Base-by-base conservation (phyloP, 1,139 yeast species). In the Suzukiozyma palmioleophila region DNA sequence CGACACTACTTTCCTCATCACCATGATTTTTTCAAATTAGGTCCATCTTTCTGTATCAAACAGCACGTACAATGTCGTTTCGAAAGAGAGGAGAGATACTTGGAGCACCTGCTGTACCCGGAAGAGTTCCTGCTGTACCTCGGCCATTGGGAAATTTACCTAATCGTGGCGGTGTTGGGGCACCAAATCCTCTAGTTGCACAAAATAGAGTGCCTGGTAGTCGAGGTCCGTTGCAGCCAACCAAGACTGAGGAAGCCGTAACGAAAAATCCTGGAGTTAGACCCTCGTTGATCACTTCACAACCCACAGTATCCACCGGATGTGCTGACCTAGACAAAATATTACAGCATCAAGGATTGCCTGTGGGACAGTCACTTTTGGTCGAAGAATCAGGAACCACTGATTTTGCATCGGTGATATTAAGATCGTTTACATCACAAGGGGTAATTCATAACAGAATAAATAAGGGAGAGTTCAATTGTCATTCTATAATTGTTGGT, bases 311-410 rank as follows among this genome's bases (percentile, higher is more conserved):
- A 0, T 85, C 96, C 0, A 83, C 94, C 0, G 96, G 96, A 2
- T 73, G 83, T 16, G 56, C 70, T 4, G 92, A 86, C 53, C 60
- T 92, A 28, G 97, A 92, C 57, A 79, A 74, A 47, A 62, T 88
- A 1, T 58, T 92, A 40, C 77, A 77, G 1, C 97, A 92, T 58
- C 87, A 79, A 44, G 98, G 98, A 0, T 57, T 90, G 12, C 97
- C 97, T 0, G 52, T 87, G 13, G 96, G 96, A 1, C 62, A 73
- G 11, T 73, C 86, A 6, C 56, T 89, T 33, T 59, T 90, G 13
- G 57, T 92, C 2, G 92, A 88, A 56, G 98, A 92, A 56, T 75
- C 79, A 11, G 95, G 96, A 0, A 82, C 94, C 12, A 90, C 98
- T 0, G 97, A 92, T 54, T 92, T 89, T 56, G 74, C 85, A 3